These are phyloP conservation scores for Castanopsis chinensis DNA, from an alignment of 306 rosid species.

Conservation along the genomic window DNA sequence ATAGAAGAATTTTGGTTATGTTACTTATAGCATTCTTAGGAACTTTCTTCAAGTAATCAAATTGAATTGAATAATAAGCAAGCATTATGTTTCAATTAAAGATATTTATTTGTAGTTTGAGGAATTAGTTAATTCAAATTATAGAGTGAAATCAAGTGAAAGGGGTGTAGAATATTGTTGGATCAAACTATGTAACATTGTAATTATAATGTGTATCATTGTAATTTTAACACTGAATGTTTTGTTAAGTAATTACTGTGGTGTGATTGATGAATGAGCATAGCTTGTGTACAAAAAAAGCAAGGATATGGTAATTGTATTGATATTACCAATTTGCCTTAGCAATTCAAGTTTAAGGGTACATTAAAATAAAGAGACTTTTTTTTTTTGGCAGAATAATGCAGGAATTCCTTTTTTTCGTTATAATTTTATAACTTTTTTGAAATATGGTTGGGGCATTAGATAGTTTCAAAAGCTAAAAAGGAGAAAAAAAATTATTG, in stretches of 20 bases:
- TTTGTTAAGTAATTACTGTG: background rate
- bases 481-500: too few species aligned
- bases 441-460: too few species aligned
- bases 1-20: constrained; percentile 33
- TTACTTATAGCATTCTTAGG: constrained; percentile 32
- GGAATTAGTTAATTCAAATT: background rate
- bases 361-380: too few species aligned
- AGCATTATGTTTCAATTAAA: background rate
- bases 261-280: background rate
- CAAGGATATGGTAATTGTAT: background rate
- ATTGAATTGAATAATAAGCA: background rate
- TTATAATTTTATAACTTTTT: too few species aligned
- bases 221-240: background rate
- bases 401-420: too few species aligned
- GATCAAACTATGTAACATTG: background rate
- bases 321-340: background rate
- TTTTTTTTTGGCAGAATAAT: too few species aligned
- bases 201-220: background rate
- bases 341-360: too few species aligned
- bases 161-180: background rate
- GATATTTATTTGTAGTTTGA: background rate
- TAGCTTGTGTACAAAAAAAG: background rate
- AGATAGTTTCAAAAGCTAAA: too few species aligned
- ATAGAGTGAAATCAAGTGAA: background rate
- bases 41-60: constrained; percentile 29